These are phyloP conservation scores for Blastocystis sp. DNA, from an alignment of 352 stramenopile species.

Conservation along the genomic window DNA sequence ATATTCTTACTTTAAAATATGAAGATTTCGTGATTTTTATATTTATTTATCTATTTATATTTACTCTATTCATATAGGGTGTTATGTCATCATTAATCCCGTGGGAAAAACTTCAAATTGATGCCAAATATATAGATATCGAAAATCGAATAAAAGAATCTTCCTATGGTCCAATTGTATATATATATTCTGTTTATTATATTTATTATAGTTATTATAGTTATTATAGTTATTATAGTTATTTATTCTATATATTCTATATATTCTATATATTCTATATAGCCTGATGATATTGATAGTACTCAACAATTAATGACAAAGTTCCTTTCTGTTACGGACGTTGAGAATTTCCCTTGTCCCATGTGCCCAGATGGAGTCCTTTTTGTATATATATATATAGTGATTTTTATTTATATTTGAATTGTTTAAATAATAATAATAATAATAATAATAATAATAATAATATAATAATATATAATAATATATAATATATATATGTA, in stretches of 20 bases:
- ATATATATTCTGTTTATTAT: background rate
- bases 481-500: too few species aligned
- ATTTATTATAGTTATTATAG: background rate
- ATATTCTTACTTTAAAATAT: too few species aligned
- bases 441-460: too few species aligned
- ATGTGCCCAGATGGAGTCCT: slow-evolving; percentile 12
- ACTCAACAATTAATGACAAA: slow-evolving; percentile 27
- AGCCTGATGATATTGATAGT: slow-evolving; percentile 31
- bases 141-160: slow-evolving; percentile 31
- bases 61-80: too few species aligned
- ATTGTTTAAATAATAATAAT: too few species aligned
- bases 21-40: too few species aligned
- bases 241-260: too few species aligned
- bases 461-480: too few species aligned
- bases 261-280: background rate
- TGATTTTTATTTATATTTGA: too few species aligned
- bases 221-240: slow-evolving; percentile 1
- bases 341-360: slow-evolving; percentile 23
- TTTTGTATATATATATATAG: background rate
- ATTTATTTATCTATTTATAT: too few species aligned
- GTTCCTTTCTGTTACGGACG: slow-evolving; percentile 22
- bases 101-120: slow-evolving; percentile 27
- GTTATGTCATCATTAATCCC: slow-evolving; percentile 31
- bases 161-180: slow-evolving; percentile 23
- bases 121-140: slow-evolving; percentile 31